Conservation (phyloP, 139 green algal species). For the Chlorella ohadii region DNA sequence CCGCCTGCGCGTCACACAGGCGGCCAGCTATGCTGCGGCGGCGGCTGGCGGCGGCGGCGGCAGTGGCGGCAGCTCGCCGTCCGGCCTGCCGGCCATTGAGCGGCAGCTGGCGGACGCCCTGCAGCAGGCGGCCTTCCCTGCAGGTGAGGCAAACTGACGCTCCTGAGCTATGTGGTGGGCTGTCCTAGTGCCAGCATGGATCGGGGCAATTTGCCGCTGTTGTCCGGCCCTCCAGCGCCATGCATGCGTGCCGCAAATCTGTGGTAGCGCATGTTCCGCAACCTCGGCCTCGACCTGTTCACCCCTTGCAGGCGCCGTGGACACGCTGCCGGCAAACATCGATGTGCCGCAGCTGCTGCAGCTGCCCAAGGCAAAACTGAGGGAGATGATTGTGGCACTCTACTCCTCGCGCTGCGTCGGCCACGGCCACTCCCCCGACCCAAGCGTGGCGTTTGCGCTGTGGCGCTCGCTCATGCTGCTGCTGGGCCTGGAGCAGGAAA, state of each 20-base stretch:
- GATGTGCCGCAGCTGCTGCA: neutral
- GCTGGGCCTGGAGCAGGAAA: neutral
- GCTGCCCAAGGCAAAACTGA: neutral
- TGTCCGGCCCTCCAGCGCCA: no score
- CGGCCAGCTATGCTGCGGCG: no score
- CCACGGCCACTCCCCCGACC: neutral
- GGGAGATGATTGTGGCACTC: neutral
- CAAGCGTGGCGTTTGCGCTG: neutral
- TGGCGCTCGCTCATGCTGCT: conserved; percentile 8
- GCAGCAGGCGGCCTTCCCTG: neutral
- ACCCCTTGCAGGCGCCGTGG: neutral
- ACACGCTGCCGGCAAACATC: neutral
- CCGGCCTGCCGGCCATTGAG: neutral
- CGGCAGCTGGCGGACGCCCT: neutral
- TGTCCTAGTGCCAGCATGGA: no score
- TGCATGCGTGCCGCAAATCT: no score
- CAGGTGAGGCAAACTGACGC: neutral
- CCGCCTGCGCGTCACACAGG: no score
- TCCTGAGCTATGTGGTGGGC: no score
- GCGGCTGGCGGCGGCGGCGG: no score
- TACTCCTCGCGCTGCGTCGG: neutral
- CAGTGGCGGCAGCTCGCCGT: no score
- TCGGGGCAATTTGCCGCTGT: no score
- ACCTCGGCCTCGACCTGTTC: no score
- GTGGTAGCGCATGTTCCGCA: no score